phyloP scores from a whole-genome alignment of 148 eudicot genomes.

The Silene latifolia region DNA sequence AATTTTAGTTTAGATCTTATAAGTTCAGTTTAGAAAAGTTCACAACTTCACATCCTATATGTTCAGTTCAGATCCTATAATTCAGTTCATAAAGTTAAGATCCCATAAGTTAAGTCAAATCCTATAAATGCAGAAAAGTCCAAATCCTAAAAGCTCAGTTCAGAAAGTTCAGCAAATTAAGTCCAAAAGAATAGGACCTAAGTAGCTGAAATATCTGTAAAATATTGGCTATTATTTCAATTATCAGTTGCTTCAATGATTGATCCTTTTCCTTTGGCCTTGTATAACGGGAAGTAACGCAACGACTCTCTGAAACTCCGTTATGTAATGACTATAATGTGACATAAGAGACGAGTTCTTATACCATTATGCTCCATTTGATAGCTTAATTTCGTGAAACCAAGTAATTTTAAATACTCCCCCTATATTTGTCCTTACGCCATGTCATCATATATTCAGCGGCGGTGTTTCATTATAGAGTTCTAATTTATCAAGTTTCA shows the following conservation, averaged over 20 bases:
- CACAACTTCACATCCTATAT: too few relatives aligned
- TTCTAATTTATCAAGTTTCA: constrained; percentile 2
- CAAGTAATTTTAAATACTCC: not conserved
- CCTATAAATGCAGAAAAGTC: too few relatives aligned
- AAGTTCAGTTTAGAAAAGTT: too few relatives aligned
- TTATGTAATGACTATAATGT: not conserved
- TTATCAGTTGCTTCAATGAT: not conserved
- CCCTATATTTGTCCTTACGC: not conserved
- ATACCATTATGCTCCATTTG: not conserved
- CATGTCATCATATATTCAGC: not conserved
- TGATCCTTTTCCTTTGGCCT: not conserved
- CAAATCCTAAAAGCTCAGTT: too few relatives aligned
- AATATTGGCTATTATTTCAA: too few relatives aligned
- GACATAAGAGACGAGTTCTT: constrained; percentile 47
- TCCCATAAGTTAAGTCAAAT: too few relatives aligned
- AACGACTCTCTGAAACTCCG: not conserved
- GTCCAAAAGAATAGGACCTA: too few relatives aligned
- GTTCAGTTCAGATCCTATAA: too few relatives aligned
- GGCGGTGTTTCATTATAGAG: constrained; percentile 6
- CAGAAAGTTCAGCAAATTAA: too few relatives aligned
- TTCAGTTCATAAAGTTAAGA: too few relatives aligned
- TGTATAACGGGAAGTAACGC: not conserved
- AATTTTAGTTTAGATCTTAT: too few relatives aligned
- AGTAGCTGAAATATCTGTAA: too few relatives aligned
- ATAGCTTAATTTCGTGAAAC: not conserved